phyloP scores from a whole-genome alignment of 805 yeast species.

The Myxozyma vanderwaltii region DNA sequence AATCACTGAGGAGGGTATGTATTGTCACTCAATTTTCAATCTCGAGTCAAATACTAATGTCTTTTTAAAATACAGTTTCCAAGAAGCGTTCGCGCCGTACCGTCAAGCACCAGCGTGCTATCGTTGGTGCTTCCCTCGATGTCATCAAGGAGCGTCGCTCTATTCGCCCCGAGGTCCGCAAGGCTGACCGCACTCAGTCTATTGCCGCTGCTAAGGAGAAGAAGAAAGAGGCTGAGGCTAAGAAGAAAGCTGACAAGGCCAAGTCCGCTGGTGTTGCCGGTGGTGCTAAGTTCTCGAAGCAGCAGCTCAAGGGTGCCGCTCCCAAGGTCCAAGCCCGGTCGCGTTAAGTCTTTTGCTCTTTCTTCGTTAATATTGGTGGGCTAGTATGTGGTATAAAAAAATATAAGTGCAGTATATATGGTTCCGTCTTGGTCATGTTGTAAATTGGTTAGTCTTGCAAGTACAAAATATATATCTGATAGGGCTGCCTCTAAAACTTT shows the following conservation, averaged over 20 bases:
- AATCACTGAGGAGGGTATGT: slow-evolving; percentile 81
- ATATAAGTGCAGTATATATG: background rate
- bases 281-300: slow-evolving; percentile 83
- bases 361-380: background rate
- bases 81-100: slow-evolving; percentile 97
- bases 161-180: slow-evolving; percentile 94
- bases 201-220: slow-evolving; percentile 54
- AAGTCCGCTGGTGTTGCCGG: slow-evolving; percentile 55
- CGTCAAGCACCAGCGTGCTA: slow-evolving; percentile 98
- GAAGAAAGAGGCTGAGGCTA: slow-evolving; percentile 84
- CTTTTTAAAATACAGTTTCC: slow-evolving; percentile 50
- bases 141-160: slow-evolving; percentile 97
- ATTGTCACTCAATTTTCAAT: background rate
- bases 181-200: slow-evolving; percentile 95
- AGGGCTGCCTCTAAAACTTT: background rate
- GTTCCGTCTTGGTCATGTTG: slow-evolving; percentile 1
- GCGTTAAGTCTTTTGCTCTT: slow-evolving; percentile 62
- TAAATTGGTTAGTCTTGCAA: slow-evolving; percentile 1
- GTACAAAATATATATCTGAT: slow-evolving; percentile 5
- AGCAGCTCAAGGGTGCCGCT: slow-evolving; percentile 97
- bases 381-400: background rate
- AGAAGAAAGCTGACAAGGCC: slow-evolving; percentile 94
- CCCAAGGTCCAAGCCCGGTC: slow-evolving; percentile 95
- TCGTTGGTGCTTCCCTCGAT: slow-evolving; percentile 99
- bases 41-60: no score